Conservation (phyloP, 1,284 basidiomycete species). For the Fomitopsis schrenkii region DNA sequence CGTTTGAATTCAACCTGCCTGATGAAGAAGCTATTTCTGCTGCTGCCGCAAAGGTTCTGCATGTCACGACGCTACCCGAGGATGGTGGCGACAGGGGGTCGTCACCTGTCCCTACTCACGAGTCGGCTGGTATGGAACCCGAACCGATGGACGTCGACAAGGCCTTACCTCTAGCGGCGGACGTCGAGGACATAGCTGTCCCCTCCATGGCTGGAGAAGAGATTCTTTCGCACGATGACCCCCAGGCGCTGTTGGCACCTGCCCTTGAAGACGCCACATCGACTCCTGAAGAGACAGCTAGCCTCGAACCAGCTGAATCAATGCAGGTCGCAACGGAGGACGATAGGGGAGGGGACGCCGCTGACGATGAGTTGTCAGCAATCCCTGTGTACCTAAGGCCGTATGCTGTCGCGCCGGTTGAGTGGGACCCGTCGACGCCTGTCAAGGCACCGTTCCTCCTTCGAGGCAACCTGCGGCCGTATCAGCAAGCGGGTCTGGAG, state of each 20-base stretch:
- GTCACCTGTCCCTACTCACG: neutral
- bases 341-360: constrained; percentile 23
- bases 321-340: constrained; percentile 4
- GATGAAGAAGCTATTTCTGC: neutral
- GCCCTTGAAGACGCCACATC: neutral
- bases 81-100: neutral
- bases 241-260: neutral
- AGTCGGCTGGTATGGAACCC: too few species aligned
- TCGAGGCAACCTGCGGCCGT: constrained; percentile 86
- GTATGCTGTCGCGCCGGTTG: constrained; percentile 64
- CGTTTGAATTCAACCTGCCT: neutral
- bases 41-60: neutral
- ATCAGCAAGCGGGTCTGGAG: constrained; percentile 92
- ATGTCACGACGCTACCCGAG: neutral
- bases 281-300: neutral
- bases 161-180: too few species aligned
- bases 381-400: constrained; percentile 60
- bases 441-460: constrained; percentile 79
- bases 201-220: neutral
- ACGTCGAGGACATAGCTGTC: too few species aligned
- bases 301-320: neutral
- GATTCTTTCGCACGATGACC: neutral
- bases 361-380: constrained; percentile 5
- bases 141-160: too few species aligned
- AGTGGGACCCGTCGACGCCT: constrained; percentile 55